Conservation (phyloP, 305 asterid species). For the Fraxinus baroniana region DNA sequence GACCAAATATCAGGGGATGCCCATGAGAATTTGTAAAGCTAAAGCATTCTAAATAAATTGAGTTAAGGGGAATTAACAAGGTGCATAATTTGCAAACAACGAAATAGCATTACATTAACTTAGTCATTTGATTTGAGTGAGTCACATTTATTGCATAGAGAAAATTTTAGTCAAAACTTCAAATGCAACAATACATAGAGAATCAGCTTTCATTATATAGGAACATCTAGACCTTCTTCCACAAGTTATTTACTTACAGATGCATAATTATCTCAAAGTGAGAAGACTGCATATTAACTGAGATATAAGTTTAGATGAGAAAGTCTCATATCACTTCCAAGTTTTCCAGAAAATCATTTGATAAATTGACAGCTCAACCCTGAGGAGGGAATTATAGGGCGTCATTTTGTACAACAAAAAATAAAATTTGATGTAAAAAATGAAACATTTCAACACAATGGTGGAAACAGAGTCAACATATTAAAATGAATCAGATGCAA, state of each 20-base stretch:
- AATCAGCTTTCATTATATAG: neutral
- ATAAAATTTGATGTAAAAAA: neutral
- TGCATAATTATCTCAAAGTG: neutral
- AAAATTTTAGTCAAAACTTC: neutral
- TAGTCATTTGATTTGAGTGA: neutral
- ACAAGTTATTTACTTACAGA: neutral
- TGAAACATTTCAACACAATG: constrained; percentile 2
- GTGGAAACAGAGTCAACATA: neutral
- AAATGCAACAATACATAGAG: neutral
- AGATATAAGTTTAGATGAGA: neutral
- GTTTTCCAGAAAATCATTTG: neutral
- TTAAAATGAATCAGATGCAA: constrained; percentile 1
- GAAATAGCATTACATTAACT: neutral
- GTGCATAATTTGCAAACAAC: neutral
- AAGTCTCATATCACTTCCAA: neutral
- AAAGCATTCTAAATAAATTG: neutral
- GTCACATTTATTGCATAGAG: neutral
- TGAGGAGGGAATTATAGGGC: neutral
- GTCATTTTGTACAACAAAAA: neutral
- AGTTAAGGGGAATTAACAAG: neutral
- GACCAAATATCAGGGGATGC: constrained; percentile 11
- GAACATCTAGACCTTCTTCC: neutral
- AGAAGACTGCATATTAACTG: neutral
- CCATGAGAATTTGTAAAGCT: neutral
- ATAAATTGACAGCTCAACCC: neutral